Base-by-base conservation (phyloP, 2,329 filamentous ascomycete species). In the Arthrobotrys sinensis region DNA sequence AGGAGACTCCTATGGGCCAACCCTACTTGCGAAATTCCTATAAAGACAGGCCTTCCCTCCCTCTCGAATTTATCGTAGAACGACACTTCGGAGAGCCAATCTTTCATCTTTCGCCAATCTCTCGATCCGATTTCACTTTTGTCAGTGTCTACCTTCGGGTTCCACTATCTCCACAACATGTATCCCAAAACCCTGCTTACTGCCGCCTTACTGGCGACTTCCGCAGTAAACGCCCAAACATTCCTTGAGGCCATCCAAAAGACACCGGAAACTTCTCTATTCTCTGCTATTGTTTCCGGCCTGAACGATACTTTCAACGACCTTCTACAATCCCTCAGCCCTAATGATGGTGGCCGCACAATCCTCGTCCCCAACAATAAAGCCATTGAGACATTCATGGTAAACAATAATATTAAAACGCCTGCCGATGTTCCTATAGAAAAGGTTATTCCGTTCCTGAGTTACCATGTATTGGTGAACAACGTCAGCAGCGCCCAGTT, bases 291-390 rank as follows among this genome's bases (percentile, higher is more conserved):
- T 21, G 24, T 78, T 21, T 14, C 62, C n/a, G 19, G 16, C n/a
- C 46, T 78, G 24, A 67, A 68, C 14, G 40, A 40, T 14, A 57
- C 72, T 7, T 72, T 78, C 46, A 57, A 38, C 3, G 38, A 67
- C 21, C 62, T 78, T 14, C 24, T 77, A 19, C 40, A 62, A n/a
- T 21, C 36, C 12, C 5, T 63, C 60, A 19, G 66, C 19, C 45
- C 66, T 8, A 24, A 43, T 3, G 60, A 70, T 24, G 16, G 10
- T n/a, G 19, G 55, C 21, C 67, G 55, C 7, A 78, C 75, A 2
- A 45, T 78, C 12, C 63, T 78, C 19, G 75, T 72, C 16, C 75
- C 75, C 0, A 78, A 78, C 34, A 71, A 78, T 32, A n/a, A 67
- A 3, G 75, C 75, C 19, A 63, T 78, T n/a, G 50, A 46, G 21